These are phyloP conservation scores for Aspergillus aculeatus DNA, from an alignment of 2,329 filamentous ascomycete genomes.

Conservation along the genomic window DNA sequence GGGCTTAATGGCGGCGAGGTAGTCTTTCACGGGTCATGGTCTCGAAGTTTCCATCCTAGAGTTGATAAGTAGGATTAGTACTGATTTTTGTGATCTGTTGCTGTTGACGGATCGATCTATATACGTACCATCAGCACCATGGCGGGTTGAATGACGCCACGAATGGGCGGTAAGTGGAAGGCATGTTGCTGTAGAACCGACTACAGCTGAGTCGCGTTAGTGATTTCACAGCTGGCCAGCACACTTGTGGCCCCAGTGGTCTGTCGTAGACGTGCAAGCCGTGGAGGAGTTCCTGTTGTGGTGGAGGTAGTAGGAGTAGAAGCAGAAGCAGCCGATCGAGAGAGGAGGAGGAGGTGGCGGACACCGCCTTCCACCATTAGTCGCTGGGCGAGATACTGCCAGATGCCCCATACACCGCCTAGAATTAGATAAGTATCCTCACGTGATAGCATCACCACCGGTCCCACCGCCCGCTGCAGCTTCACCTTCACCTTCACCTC, in stretches of 20 bases:
- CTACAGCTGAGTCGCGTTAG: not conserved
- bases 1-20: not conserved
- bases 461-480: not conserved
- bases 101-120: not conserved
- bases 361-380: constrained; percentile 19
- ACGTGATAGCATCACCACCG: not conserved
- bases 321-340: not conserved
- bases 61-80: not conserved
- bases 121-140: constrained; percentile 18
- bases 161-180: not conserved
- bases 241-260: not conserved
- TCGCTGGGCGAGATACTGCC: constrained; percentile 8
- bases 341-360: constrained; percentile 10
- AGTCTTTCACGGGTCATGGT: constrained; percentile 17
- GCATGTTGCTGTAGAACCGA: not conserved
- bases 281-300: no score
- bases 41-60: constrained; percentile 16
- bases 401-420: constrained; percentile 20
- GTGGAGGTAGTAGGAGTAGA: not conserved
- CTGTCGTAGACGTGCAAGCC: not conserved
- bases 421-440: constrained; percentile 16
- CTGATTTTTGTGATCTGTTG: no score
- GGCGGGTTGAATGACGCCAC: constrained; percentile 20
- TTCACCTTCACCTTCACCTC: not conserved
- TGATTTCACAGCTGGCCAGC: not conserved